Base-by-base conservation (phyloP, 768 basidiomycete genomes). In the Kwoniella dendrophila region DNA sequence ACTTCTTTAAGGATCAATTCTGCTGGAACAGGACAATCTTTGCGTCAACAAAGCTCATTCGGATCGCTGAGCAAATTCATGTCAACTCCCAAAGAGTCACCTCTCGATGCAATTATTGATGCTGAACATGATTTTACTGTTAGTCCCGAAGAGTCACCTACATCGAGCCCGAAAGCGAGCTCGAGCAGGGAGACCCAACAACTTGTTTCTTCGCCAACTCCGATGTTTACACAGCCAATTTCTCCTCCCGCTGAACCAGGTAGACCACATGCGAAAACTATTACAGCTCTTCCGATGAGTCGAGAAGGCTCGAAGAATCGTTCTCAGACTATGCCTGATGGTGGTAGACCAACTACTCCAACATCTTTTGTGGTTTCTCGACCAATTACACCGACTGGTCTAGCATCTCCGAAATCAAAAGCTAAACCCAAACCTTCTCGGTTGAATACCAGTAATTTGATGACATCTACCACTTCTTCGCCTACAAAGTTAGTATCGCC, bases 401-500 rank as follows among this genome's bases (percentile, higher is more conserved):
- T 62, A 30, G 32, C 20, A 8, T 60, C 63, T 11, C 58, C 47
- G 24, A 43, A 44, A 29, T 36, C 34, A 26, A 71, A 69, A 38
- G 24, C 59, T 30, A 65, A 64, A 27, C 72, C 70, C 2, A 74
- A 71, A 49, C 68, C 70, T 0, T 59, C 66, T 3, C 63, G 64
- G 10, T 34, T 74, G 14, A 66, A 71, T 26, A 75, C 73, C 0
- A 33, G 40, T 24, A 68, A 71, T 45, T 59, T 72, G 8, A 34
- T 62, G 36, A 30, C 62, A 6, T 24, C 68, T 8, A 33, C 29
- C 12, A 38, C 66, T 3, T 20, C 62, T 11, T 66, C 69, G 0
- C 73, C 70, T 2, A 68, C 61, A 4, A 69, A 66, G 49, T 43
- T 64, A 5, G 56, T 72, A n/a, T 72, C 71, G 4, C 73, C 73